phyloP scores from a whole-genome alignment of 169 alveolate species.

The Plasmodium cynomolgi region DNA sequence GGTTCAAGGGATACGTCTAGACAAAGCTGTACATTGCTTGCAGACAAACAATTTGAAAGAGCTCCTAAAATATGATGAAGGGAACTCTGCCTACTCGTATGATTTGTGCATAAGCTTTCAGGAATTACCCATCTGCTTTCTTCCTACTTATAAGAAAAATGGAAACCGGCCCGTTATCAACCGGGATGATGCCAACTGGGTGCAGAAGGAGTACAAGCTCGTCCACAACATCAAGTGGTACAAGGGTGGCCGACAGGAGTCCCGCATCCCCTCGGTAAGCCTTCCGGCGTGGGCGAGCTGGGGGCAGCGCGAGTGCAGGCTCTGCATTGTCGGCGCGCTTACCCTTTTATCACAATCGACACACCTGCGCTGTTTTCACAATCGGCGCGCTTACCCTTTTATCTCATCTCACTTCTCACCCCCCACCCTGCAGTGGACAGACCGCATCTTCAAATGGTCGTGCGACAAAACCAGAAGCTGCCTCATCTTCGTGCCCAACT shows the following conservation, averaged over 20 bases:
- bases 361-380: background rate
- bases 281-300: background rate
- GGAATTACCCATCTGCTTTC: conserved; percentile 84
- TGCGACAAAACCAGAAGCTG: conserved; percentile 77
- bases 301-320: background rate
- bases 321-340: background rate
- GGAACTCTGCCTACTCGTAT: conserved; percentile 17
- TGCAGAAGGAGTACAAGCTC: conserved; percentile 82
- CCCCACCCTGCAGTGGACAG: conserved; percentile 80
- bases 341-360: background rate
- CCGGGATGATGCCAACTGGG: conserved; percentile 80
- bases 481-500: conserved; percentile 77
- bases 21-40: conserved; percentile 66
- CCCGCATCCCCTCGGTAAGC: conserved; percentile 85
- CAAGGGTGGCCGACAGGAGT: conserved; percentile 82
- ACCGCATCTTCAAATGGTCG: conserved; percentile 86
- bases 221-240: conserved; percentile 86
- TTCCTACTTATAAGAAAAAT: conserved; percentile 88
- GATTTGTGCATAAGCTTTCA: conserved; percentile 79
- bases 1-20: conserved; percentile 64
- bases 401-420: background rate
- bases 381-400: background rate
- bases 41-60: conserved; percentile 59
- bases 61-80: conserved; percentile 64
- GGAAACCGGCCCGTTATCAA: conserved; percentile 85